Evolutionary conservation across 2,329 filamentous ascomycete genomes (phyloP), one percentile per base, ranked within the genome.

Genomic region (Aureobasidium sp.): DNA sequence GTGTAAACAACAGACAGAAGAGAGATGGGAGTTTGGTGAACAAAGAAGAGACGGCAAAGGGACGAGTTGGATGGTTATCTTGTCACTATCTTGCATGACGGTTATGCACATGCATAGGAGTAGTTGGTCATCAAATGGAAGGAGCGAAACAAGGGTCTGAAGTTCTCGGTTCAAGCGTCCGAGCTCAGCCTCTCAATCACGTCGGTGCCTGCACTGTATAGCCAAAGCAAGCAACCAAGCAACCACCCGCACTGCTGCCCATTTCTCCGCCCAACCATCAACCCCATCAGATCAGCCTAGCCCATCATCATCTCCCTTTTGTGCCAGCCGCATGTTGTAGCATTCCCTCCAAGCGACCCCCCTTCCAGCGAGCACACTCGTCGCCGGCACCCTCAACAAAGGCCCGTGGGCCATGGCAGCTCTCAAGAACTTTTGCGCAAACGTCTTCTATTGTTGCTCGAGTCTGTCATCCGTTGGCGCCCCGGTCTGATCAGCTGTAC

Each of bases 381-480:
- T 29, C 45, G 45, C 35, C 48, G 25, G 32, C 37, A 17, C 6
- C 14, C 4, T n/a, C 19, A 21, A 21, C 21, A 45, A 14, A 30
- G 34, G 45, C 45, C 45, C 8, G 8, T 16, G 48, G 54, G 45
- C 52, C 56, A 58, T 58, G 56, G 56, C 56, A 16, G 54, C 47
- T 32, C 64, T 66, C 61, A 63, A 60, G 53, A 60, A 63, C 54
- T 51, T 66, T 38, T 67, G 62, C 58, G 58, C 61, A 47, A 58
- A 55, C 54, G 54, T 67, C 54, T 68, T 66, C 59, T 61, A 55
- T 48, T 67, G 65, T 55, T 68, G 65, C 58, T 60, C 60, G 7
- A 59, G 64, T 66, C 61, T 40, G 62, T 55, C 2, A n/a, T 3
- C 38, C 17, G 21, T 16, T n/a, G 27, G 11, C 21, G 27, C 35